Evolutionary conservation across 2,329 filamentous ascomycete species (phyloP), one percentile per base, ranked within the genome.

Genomic region (Didymella segeticola): DNA sequence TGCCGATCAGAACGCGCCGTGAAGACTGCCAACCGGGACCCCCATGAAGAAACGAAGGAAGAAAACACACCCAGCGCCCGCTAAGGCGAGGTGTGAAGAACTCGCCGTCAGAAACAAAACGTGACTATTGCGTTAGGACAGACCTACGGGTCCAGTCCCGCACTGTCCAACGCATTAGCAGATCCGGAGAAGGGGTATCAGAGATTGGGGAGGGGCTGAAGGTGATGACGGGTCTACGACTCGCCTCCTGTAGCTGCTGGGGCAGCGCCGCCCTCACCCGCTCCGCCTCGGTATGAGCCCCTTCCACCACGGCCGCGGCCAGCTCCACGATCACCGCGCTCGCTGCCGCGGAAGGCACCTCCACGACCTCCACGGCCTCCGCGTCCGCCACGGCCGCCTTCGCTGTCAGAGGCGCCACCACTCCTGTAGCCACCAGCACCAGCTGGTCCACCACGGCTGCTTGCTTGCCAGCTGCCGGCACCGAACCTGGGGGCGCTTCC

Each of bases 351-450:
- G 58, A 83, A 79, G 56, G 83, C 80, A 51, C 84, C 77, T 49
- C 79, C 45, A 23, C 58, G 60, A 22, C 64, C 64, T 4, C 83
- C 79, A 64, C 83, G 80, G 17, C 79, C 78, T 48, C 75, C 75
- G 23, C 77, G 81, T 23, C 82, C 82, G 47, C 84, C 82, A 56
- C 85, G 82, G 55, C 90, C 88, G 60, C 82, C 80, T 68, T 92
- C 90, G 63, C 88, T 90, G 70, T 89, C 87, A 56, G 88, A 93
- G 53, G 90, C 91, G 47, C 87, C 90, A 46, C 71, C 90, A 69
- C 91, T 96, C 64, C 91, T 88, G 79, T 96, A 96, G 55, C 91
- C 91, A 64, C 89, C 89, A n/a, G 79, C 73, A 60, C 81, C 80
- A 23, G 79, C 78, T 12, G 52, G 46, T 42, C 86, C 85, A 47